Evolutionary conservation across 768 basidiomycete genomes (phyloP).

Genomic region (Ramaria rubella): DNA sequence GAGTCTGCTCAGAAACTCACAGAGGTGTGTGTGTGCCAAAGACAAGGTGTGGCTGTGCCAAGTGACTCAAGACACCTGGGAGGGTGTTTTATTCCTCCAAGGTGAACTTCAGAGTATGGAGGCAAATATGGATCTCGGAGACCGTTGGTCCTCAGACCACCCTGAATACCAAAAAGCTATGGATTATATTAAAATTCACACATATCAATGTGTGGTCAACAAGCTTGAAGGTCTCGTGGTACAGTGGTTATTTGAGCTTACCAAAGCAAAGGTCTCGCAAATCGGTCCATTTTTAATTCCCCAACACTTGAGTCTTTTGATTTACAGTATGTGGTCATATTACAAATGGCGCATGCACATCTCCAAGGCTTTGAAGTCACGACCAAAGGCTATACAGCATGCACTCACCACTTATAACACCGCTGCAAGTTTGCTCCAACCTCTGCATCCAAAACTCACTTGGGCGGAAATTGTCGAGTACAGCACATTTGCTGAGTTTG

Average conservation of each 20-base stretch:
- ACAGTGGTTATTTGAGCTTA: slow-evolving; percentile 25
- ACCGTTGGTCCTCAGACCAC: slow-evolving; percentile 14
- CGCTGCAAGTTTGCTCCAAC: neutral
- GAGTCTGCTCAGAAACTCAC: neutral
- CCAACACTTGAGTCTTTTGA: neutral
- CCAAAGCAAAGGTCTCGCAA: slow-evolving; percentile 22
- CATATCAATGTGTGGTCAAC: slow-evolving; percentile 21
- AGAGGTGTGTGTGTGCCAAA: neutral
- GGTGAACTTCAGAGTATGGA: slow-evolving; percentile 10
- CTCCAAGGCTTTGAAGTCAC: neutral
- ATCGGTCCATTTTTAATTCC: slow-evolving; percentile 15
- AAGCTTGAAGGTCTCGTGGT: slow-evolving; percentile 27
- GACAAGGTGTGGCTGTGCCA: neutral
- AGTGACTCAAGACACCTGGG: neutral
- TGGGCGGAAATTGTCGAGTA: neutral
- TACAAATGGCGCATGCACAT: neutral
- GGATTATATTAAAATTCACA: slow-evolving; percentile 6
- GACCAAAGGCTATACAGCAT: neutral
- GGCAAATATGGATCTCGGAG: slow-evolving; percentile 11
- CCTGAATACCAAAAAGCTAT: slow-evolving; percentile 11
- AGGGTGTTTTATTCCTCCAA: neutral
- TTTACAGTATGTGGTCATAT: neutral
- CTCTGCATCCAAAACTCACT: neutral
- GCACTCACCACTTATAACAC: neutral
- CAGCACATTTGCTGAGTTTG: neutral